These are phyloP conservation scores for Colletotrichum sp. DNA, from an alignment of 2,329 filamentous ascomycete genomes.

Conservation along the genomic window DNA sequence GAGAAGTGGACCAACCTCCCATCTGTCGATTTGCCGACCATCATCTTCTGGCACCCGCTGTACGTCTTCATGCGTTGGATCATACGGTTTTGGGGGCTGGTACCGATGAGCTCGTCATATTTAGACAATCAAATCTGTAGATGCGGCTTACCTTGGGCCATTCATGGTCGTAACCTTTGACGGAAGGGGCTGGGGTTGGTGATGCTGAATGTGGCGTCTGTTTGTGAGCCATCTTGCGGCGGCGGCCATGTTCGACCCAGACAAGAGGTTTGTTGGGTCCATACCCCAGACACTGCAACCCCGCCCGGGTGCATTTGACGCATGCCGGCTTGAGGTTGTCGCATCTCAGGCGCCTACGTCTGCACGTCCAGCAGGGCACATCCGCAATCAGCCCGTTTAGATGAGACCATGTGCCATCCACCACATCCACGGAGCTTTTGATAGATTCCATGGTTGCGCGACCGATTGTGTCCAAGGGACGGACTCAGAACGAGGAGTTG, in stretches of 20 bases:
- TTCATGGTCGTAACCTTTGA: accelerated
- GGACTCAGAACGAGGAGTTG: neutral
- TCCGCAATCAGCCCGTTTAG: neutral
- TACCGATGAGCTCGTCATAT: neutral
- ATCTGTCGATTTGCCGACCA: neutral
- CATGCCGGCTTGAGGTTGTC: constrained; percentile 24
- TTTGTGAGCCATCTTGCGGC: neutral
- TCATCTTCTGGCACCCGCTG: neutral
- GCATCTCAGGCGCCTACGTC: constrained; percentile 22
- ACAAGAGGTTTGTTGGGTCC: neutral
- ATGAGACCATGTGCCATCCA: neutral
- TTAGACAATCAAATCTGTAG: neutral
- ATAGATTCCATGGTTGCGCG: neutral
- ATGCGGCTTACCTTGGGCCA: neutral
- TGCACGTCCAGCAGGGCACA: neutral
- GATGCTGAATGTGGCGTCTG: neutral
- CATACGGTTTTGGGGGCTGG: accelerated
- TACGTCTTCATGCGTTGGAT: neutral
- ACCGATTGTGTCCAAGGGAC: accelerated
- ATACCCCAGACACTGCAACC: constrained; percentile 12
- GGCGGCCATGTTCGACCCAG: neutral
- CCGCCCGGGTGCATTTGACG: constrained; percentile 23
- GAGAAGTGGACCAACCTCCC: accelerated
- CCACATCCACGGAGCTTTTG: neutral
- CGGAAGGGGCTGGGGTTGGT: neutral